A percentile compares a stretch with the other conserved stretches of the same genome.
phyloP scores from a whole-genome alignment of 2,329 filamentous ascomycete species.

The Alternaria consortialis region DNA sequence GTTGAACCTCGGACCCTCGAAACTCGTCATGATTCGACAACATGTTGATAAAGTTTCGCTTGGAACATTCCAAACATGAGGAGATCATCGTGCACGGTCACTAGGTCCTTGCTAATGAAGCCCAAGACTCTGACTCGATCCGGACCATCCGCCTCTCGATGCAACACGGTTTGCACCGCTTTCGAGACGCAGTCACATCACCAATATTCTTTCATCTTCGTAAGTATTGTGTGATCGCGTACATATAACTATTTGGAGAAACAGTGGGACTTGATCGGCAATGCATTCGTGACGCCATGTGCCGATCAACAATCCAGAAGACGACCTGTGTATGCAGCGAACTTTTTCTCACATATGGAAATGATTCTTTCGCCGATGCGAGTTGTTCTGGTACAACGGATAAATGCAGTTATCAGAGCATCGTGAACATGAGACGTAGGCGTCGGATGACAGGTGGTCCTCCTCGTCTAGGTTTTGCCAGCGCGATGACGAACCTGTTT shows the following conservation, averaged over 20 bases:
- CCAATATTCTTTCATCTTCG: constrained; percentile 1
- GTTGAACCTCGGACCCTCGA: constrained; percentile 13
- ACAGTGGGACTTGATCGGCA: constrained; percentile 1
- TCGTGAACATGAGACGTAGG: neutral
- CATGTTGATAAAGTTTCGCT: constrained; percentile 20
- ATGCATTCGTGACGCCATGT: constrained; percentile 13
- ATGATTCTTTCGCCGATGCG: neutral
- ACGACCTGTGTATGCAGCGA: constrained; percentile 11
- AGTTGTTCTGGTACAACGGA: neutral
- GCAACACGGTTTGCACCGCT: constrained; percentile 13
- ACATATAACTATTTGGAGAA: neutral
- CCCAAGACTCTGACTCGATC: constrained; percentile 24
- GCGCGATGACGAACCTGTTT: neutral
- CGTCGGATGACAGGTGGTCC: constrained; percentile 7
- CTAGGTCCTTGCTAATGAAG: constrained; percentile 14
- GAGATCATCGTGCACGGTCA: constrained; percentile 19
- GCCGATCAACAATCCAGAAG: constrained; percentile 9
- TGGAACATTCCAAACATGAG: constrained; percentile 17
- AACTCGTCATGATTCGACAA: constrained; percentile 13
- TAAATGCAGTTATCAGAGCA: neutral
- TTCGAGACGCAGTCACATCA: constrained; percentile 7
- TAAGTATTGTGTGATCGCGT: constrained; percentile 3
- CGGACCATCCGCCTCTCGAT: constrained; percentile 18
- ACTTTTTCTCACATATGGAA: neutral
- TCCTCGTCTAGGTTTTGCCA: constrained; percentile 1